Evolutionary conservation across 306 rosid genomes (phyloP), one percentile per base, ranked within the genome.

Genomic region (Carpinus fangiana): DNA sequence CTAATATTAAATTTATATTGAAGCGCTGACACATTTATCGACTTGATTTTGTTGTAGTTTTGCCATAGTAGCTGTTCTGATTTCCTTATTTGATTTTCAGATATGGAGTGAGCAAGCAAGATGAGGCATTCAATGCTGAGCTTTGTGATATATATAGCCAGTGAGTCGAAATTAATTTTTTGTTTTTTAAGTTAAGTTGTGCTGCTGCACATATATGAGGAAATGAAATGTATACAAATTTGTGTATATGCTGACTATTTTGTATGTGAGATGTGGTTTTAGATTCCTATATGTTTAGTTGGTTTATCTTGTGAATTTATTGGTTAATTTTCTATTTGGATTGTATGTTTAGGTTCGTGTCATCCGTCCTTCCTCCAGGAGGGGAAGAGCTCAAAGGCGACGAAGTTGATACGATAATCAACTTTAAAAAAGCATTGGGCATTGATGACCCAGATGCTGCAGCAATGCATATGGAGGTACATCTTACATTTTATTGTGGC

Each of bases 391-490:
- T 96, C 67, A 88, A 73, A 70, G 99, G 99, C 2, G 96, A 91
- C 23, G 99, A 96, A 78, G 90, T 82, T 23, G 93, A 90, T 48
- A 90, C 86, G 62, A 96, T 96, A 12, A 69, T 86, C 64, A 89
- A 34, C 66, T 91, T 96, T 77, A 96, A 91, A 80, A 96, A 81
- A 62, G 91, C 98, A 57, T 70, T 96, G 82, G 99, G 94, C 55
- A 89, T 96, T 79, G 98, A 96, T 82, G 99, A 96, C 55, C 97
- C 99, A 1, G 99, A 96, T 77, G 98, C 99, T 52, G 99, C 99
- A 75, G 54, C 87, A 48, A 93, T 93, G 97, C 99, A 96, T 85
- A 93, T 96, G 89, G 99, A 96, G 94, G 99, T 93, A 80, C 41
- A 55, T 81, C 70, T 76, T 73, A 23, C 54, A 10, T 75, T 72